phyloP scores from a whole-genome alignment of 192 early-diverging fungal genomes.

The Coemansia sp. region DNA sequence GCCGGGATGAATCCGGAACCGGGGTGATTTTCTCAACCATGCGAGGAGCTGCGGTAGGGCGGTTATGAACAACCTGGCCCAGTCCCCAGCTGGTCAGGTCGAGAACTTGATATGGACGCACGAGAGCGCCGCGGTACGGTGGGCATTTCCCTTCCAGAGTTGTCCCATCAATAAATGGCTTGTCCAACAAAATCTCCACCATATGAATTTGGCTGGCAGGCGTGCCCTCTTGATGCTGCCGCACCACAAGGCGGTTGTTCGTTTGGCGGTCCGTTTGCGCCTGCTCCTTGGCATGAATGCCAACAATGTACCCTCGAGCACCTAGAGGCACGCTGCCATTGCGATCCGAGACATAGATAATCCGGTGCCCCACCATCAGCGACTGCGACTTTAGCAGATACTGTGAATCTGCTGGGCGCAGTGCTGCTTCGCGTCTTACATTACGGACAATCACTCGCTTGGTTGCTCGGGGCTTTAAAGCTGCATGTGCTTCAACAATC shows the following conservation, averaged over 20 bases:
- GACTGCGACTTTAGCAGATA: slow-evolving; percentile 70
- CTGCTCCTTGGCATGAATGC: slow-evolving; percentile 50
- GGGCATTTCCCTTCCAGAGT: slow-evolving; percentile 78
- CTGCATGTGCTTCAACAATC: slow-evolving; percentile 12
- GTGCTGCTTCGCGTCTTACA: slow-evolving; percentile 55
- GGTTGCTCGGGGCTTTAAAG: not conserved
- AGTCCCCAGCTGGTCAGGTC: slow-evolving; percentile 63
- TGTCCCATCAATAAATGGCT: slow-evolving; percentile 72
- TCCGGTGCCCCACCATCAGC: slow-evolving; percentile 86
- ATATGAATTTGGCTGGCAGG: slow-evolving; percentile 57
- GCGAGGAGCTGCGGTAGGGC: slow-evolving; percentile 20
- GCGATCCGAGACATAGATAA: slow-evolving; percentile 69
- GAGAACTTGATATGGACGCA: slow-evolving; percentile 62
- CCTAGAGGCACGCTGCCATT: slow-evolving; percentile 71
- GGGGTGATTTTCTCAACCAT: slow-evolving; percentile 29
- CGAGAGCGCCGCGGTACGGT: slow-evolving; percentile 68
- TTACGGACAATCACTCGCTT: slow-evolving; percentile 31
- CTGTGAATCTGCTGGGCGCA: slow-evolving; percentile 78
- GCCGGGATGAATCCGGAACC: slow-evolving; percentile 12
- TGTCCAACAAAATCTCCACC: slow-evolving; percentile 88
- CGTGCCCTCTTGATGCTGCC: slow-evolving; percentile 56
- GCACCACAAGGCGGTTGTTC: slow-evolving; percentile 61
- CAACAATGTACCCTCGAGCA: slow-evolving; percentile 80
- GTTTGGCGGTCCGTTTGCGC: not conserved
- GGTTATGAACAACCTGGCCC: slow-evolving; percentile 20